Base-by-base conservation (phyloP, 2,329 filamentous ascomycete species). In the Nigrospora oryzae region DNA sequence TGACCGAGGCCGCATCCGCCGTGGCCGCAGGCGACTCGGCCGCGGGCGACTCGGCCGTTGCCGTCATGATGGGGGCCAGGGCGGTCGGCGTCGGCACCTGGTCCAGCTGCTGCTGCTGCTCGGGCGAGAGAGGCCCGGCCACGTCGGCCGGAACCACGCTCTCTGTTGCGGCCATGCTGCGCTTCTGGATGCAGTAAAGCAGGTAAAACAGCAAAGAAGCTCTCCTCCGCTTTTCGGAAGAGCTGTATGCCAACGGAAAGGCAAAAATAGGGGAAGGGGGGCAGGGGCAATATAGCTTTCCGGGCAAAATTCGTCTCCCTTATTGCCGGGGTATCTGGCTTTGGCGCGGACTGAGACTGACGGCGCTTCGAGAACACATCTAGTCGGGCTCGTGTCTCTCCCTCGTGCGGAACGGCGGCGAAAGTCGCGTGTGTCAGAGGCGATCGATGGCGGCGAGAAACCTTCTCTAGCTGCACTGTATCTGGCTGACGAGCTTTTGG, bases 401-500 rank as follows among this genome's bases (percentile, higher is more conserved):
- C 15, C 36, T 45, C 53, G 41, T 48, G 48, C 47, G 47, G 36
- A 34, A 44, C 14, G 42, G 45, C 42, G 38, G 32, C 13, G 39
- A 12, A 16, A 41, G 42, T 50, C 47, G 47, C 49, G 38, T 49
- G 48, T 52, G 46, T 48, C 49, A 50, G 49, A 51, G 51, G 51
- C 50, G 42, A 53, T 33, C 43, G 45, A 41, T 33, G 39, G 32
- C 39, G 39, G 32, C 17, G 30, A 14, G 12, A 34, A 41, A 41
- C 15, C 39, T 41, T 31, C 31, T 41, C 39, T 41, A 41, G 39
- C 34, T 34, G 39, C 39, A 41, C 13, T 34, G 39, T 28, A 10
- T 28, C 8, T 28, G 23, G 23, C 23, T 28, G 23, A 10, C 23
- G 23, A 28, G 7, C 23, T 28, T 7, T 28, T 5, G 23, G 23